Percentiles rank a stretch among this genome's conserved stretches.
These are phyloP conservation scores for Aurantiochytrium sp. DNA, from an alignment of 108 stramenopile species.

Conservation along the genomic window DNA sequence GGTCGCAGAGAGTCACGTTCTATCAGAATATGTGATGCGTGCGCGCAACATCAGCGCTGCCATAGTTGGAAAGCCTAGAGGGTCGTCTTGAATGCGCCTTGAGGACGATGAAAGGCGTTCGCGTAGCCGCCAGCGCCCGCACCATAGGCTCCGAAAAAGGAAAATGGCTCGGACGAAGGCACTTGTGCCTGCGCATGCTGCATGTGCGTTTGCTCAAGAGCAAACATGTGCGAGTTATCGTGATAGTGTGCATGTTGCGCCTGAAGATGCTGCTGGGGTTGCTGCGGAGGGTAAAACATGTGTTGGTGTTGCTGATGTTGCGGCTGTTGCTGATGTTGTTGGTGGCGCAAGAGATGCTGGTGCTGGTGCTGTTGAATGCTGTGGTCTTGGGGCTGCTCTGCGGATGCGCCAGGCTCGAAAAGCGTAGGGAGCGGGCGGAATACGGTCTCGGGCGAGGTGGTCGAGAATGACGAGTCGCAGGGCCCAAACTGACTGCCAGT, in stretches of 20 bases:
- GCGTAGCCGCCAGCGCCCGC: neutral
- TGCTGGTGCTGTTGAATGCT: neutral
- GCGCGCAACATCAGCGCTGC: no score
- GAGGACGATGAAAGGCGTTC: neutral
- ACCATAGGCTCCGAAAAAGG: no score
- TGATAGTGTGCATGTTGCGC: no score
- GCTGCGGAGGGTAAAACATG: no score
- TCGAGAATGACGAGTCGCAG: neutral
- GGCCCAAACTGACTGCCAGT: neutral
- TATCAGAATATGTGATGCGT: no score
- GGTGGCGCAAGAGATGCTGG: neutral
- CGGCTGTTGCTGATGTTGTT: neutral
- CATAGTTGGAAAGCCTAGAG: no score
- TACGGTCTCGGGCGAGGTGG: neutral
- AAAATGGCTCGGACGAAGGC: neutral
- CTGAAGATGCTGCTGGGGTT: no score
- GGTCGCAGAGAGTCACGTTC: no score
- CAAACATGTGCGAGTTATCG: no score
- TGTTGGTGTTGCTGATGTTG: neutral
- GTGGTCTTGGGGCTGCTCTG: neutral
- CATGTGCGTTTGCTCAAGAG: no score
- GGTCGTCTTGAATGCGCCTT: neutral
- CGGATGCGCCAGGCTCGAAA: neutral
- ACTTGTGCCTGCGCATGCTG: neutral
- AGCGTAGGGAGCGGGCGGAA: neutral